These are phyloP conservation scores for Tolypocladium cylindrosporum DNA, from an alignment of 2,329 filamentous ascomycete genomes.

Conservation along the genomic window DNA sequence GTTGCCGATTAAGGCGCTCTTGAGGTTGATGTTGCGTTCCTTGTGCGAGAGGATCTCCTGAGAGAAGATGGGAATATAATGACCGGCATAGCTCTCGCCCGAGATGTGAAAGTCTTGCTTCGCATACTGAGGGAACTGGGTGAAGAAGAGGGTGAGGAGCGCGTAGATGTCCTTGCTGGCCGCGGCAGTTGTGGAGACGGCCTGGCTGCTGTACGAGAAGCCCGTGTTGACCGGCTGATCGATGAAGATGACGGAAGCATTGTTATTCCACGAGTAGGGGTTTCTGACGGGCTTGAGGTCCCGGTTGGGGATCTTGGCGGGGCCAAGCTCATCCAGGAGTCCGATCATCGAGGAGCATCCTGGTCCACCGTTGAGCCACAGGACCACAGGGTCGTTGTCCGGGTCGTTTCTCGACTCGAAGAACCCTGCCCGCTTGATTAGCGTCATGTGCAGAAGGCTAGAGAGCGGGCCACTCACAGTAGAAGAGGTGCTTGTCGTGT, in stretches of 20 bases:
- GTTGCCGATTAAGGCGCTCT: constrained; percentile 91
- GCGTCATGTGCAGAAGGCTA: constrained; percentile 4
- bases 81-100: constrained; percentile 88
- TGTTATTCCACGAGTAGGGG: constrained; percentile 53
- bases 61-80: constrained; percentile 90
- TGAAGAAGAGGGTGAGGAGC: constrained; percentile 93
- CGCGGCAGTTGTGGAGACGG: constrained; percentile 83
- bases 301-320: constrained; percentile 52
- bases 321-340: constrained; percentile 63
- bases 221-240: constrained; percentile 44
- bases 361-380: constrained; percentile 39
- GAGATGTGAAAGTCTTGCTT: constrained; percentile 95
- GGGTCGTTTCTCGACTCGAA: constrained; percentile 32
- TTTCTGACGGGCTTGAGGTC: constrained; percentile 32
- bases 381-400: constrained; percentile 32
- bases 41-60: constrained; percentile 86
- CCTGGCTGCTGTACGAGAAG: constrained; percentile 47
- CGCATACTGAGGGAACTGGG: constrained; percentile 92
- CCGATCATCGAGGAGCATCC: constrained; percentile 23
- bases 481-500: constrained; percentile 95
- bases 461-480: constrained; percentile 56
- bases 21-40: constrained; percentile 94
- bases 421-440: constrained; percentile 38
- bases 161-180: constrained; percentile 97
- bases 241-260: constrained; percentile 59